These are phyloP conservation scores for Aphanomyces stellatus DNA, from an alignment of 352 stramenopile genomes.

Conservation along the genomic window DNA sequence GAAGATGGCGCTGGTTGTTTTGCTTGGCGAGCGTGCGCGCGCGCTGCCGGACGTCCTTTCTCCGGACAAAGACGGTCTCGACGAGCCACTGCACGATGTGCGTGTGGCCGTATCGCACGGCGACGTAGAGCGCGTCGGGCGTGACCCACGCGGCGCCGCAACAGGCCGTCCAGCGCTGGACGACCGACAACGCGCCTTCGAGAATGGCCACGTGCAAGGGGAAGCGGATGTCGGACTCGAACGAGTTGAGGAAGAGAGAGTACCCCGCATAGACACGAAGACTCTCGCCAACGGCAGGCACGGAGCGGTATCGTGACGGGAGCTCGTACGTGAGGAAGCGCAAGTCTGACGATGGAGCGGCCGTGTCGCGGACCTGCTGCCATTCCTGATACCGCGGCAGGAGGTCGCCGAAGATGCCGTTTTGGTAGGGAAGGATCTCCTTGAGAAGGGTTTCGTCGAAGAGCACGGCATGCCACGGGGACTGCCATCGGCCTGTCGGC, in stretches of 20 bases:
- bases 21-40: no score
- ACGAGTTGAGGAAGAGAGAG: conserved; percentile 4
- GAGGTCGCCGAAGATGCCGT: conserved; percentile 6
- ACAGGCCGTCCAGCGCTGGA: neutral
- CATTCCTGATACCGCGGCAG: neutral
- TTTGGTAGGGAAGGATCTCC: neutral
- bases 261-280: neutral
- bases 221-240: conserved; percentile 1
- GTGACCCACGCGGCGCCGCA: neutral
- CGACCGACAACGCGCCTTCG: neutral
- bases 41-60: neutral
- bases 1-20: no score
- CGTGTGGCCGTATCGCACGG: neutral
- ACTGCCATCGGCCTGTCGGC: no score
- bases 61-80: neutral
- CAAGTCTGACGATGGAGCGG: neutral
- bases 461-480: neutral
- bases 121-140: neutral
- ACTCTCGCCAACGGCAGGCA: neutral
- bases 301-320: neutral
- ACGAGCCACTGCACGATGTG: neutral
- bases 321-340: conserved; percentile 3
- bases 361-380: neutral
- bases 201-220: conserved; percentile 10
- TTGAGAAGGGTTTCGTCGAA: neutral